Base-by-base conservation (phyloP, 2,329 filamentous ascomycete genomes). In the Epicoccum sorghinum region DNA sequence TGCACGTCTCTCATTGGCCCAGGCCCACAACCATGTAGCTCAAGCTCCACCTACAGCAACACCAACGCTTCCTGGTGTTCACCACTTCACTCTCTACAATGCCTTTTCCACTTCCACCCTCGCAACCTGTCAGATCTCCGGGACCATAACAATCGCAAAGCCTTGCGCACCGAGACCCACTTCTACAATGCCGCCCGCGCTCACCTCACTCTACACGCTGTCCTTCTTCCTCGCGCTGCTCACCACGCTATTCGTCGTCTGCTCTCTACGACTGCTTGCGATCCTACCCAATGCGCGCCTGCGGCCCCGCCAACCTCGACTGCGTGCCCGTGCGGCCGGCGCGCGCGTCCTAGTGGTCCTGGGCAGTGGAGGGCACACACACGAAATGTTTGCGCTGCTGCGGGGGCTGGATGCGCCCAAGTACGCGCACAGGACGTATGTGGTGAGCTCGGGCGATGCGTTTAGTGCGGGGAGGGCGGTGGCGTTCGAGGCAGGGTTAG, bases 281-380 rank as follows among this genome's bases (percentile, higher is more conserved):
- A 74, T 79, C 50, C 69, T 80, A 23, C 71, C 75, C 67, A 32
- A 6, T 55, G 49, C 49, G 69, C 69, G 47, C 48, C 52, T 49
- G 59, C 67, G 57, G 52, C 18, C 4, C 9, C 18, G 10, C 37
- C n/a, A 50, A 6, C 4, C 25, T 14, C 56, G 60, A 45, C 58
- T 62, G 52, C 60, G 53, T 25, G 62, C 46, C 40, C 71, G 68
- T 47, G 68, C 68, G 18, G 45, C 67, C 4, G 77, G 78, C 24
- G 79, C 80, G 6, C 86, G 93, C 73, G 79, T 92, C 48, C 80
- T 96, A 29, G 84, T 96, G 59, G 87, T 98, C 24, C 88, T 98
- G 23, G 95, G 95, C 47, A 96, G 90, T 3, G 95, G 95, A 29
- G 95, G 95, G 0, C 95, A 99, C 76, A 97, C 95, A 0, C 88